phyloP scores from a whole-genome alignment of 2,329 filamentous ascomycete genomes.

The Aspergillus luchuensis region DNA sequence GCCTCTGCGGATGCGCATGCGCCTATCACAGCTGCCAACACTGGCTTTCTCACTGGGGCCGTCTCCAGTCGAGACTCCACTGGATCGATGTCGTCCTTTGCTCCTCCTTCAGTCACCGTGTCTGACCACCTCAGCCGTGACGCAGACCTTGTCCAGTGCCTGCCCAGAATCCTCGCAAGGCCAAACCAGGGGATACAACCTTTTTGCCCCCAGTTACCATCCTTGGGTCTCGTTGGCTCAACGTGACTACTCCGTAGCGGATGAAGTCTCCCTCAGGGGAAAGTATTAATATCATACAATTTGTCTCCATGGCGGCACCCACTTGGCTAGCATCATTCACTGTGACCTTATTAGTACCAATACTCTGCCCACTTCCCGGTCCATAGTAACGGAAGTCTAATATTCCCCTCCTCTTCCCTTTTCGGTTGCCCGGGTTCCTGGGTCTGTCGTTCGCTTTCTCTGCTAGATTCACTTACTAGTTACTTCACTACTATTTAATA shows the following conservation, averaged over 20 bases:
- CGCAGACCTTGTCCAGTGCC: conserved; percentile 8
- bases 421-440: conserved; percentile 6
- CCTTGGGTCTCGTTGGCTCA: conserved; percentile 9
- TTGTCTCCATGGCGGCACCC: conserved; percentile 9
- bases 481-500: conserved; percentile 15
- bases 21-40: neutral
- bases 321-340: conserved; percentile 7
- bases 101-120: conserved; percentile 25
- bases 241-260: conserved; percentile 1
- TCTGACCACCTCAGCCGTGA: conserved; percentile 18
- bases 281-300: conserved; percentile 16
- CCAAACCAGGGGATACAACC: conserved; percentile 15
- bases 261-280: conserved; percentile 3
- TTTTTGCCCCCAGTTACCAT: conserved; percentile 17
- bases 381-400: conserved; percentile 12
- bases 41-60: conserved; percentile 15
- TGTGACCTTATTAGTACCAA: neutral
- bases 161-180: conserved; percentile 5
- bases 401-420: conserved; percentile 8
- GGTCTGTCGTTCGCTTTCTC: conserved; percentile 1
- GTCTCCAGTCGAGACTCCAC: conserved; percentile 21
- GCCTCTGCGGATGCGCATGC: conserved; percentile 12
- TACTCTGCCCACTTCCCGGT: conserved; percentile 2
- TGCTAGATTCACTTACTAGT: conserved; percentile 8
- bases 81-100: conserved; percentile 16